These are phyloP conservation scores for Ascoidea rubescens DNA, from an alignment of 805 yeast species.

Conservation along the genomic window DNA sequence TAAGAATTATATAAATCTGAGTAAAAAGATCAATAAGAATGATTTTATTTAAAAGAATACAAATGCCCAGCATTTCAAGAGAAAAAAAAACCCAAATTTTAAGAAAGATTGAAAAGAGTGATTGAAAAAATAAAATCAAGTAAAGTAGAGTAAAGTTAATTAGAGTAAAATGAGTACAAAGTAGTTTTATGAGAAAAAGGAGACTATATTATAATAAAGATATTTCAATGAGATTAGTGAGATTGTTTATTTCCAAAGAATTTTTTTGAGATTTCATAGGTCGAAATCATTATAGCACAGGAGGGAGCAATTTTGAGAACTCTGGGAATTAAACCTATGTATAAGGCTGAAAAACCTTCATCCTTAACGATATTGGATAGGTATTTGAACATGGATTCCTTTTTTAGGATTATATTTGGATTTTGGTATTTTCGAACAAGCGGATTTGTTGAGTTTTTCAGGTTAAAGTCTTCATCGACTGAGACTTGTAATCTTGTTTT, in stretches of 20 bases:
- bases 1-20: too few species aligned
- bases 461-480: slow-evolving; percentile 18
- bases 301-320: slow-evolving; percentile 89
- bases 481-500: slow-evolving; percentile 79
- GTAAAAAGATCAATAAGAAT: too few species aligned
- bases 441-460: slow-evolving; percentile 11
- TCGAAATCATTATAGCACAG: slow-evolving; percentile 96
- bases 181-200: too few species aligned
- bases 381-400: slow-evolving; percentile 53
- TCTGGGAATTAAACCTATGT: slow-evolving; percentile 77
- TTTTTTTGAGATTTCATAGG: slow-evolving; percentile 80
- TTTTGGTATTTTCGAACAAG: slow-evolving; percentile 1
- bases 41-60: too few species aligned
- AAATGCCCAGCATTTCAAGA: too few species aligned
- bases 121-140: too few species aligned
- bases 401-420: slow-evolving; percentile 9
- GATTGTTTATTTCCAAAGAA: slow-evolving; percentile 19
- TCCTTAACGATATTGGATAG: slow-evolving; percentile 44
- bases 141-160: too few species aligned
- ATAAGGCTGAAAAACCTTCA: slow-evolving; percentile 80
- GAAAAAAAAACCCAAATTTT: too few species aligned
- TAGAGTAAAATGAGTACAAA: too few species aligned
- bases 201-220: too few species aligned
- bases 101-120: too few species aligned
- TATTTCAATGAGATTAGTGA: too few species aligned